These are phyloP conservation scores for Hamigera avellanea DNA, from an alignment of 495 filamentous ascomycete species.

Conservation along the genomic window DNA sequence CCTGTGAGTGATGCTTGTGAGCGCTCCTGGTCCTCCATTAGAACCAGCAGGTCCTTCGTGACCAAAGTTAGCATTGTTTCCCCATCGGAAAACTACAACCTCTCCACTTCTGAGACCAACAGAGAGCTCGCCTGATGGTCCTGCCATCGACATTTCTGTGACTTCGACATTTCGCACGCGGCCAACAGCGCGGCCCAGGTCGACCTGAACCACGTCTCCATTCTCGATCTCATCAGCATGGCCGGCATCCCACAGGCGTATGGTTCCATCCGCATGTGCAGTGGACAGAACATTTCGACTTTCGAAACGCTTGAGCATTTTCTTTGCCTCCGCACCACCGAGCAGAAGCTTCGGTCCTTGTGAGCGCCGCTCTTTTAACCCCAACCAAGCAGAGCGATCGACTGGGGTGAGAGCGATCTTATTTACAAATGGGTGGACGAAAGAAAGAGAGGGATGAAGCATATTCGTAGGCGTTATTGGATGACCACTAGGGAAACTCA, in stretches of 20 bases:
- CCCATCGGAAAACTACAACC: conserved; percentile 81
- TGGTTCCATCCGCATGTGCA: conserved; percentile 75
- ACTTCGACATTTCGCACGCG: conserved; percentile 69
- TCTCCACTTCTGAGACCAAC: conserved; percentile 74
- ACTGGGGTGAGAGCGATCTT: conserved; percentile 53
- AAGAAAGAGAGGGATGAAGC: conserved; percentile 68
- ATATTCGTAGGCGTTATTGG: conserved; percentile 86
- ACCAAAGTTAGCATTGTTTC: conserved; percentile 53
- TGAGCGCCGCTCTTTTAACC: conserved; percentile 65
- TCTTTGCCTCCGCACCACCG: conserved; percentile 61
- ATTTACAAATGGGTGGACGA: conserved; percentile 81
- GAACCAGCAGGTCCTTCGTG: conserved; percentile 44
- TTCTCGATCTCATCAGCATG: conserved; percentile 92
- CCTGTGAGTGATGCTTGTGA: conserved; percentile 63
- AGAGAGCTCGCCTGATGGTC: conserved; percentile 71
- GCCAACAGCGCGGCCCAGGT: conserved; percentile 72
- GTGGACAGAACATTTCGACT: conserved; percentile 70
- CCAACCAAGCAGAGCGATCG: conserved; percentile 72
- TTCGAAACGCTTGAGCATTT: conserved; percentile 62
- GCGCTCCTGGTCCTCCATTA: conserved; percentile 37
- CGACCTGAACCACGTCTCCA: conserved; percentile 64
- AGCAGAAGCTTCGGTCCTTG: conserved; percentile 63
- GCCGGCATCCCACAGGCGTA: conserved; percentile 84
- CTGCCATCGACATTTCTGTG: conserved; percentile 60
- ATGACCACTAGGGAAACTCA: conserved; percentile 85